phyloP scores from a whole-genome alignment of 768 basidiomycete genomes.

The Lanmaoa pseudosensibilis region DNA sequence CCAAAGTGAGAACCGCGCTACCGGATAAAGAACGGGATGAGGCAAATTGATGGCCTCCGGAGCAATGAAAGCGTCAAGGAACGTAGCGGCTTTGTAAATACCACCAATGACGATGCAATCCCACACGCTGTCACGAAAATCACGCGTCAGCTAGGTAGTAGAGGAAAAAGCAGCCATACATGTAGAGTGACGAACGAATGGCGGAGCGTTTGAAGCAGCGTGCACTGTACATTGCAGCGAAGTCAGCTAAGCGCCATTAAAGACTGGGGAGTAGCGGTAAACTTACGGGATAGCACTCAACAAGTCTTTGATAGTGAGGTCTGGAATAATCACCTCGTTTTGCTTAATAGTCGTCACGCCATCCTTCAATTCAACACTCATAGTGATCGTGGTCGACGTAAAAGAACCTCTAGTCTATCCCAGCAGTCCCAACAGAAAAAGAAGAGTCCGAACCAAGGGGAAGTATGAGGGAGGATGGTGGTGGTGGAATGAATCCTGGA shows the following conservation, averaged over 20 bases:
- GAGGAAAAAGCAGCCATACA: conserved; percentile 47
- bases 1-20: conserved; percentile 70
- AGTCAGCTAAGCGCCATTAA: background rate
- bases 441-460: background rate
- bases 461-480: background rate
- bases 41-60: conserved; percentile 55
- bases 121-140: conserved; percentile 52
- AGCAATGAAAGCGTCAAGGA: conserved; percentile 62
- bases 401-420: conserved; percentile 5
- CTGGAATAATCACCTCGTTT: conserved; percentile 67
- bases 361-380: conserved; percentile 17
- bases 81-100: conserved; percentile 66
- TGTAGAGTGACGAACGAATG: conserved; percentile 70
- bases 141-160: conserved; percentile 12
- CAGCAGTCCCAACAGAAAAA: background rate
- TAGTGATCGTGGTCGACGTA: conserved; percentile 18
- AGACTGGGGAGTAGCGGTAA: background rate
- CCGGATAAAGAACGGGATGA: conserved; percentile 59
- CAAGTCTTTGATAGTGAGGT: conserved; percentile 85
- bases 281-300: conserved; percentile 80
- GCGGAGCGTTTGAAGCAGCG: conserved; percentile 94
- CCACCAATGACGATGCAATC: conserved; percentile 69
- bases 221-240: conserved; percentile 40
- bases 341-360: conserved; percentile 47
- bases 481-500: background rate